A percentile compares a stretch with the other conserved stretches of the same genome.
phyloP scores from a whole-genome alignment of 768 basidiomycete genomes.

The Mrakia gelida region DNA sequence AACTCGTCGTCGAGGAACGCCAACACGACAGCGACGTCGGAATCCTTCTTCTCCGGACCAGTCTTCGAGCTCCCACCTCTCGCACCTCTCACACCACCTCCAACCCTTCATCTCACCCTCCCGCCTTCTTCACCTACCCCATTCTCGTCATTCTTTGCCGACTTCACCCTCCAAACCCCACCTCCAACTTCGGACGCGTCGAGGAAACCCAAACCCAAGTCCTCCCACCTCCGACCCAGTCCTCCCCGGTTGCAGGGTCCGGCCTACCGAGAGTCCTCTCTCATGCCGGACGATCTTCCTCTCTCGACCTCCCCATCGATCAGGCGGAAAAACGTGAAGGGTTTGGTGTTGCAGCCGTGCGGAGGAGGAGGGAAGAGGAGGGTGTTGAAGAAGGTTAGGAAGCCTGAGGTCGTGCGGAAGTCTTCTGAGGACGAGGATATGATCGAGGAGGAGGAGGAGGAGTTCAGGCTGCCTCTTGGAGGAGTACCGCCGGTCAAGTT shows the following conservation, averaged over 20 bases:
- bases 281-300: neutral
- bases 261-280: conserved; percentile 2
- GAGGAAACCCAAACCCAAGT: neutral
- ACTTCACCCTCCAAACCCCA: neutral
- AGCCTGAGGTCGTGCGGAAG: neutral
- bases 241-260: neutral
- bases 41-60: neutral
- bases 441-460: neutral
- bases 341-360: neutral
- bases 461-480: neutral
- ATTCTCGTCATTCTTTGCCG: neutral
- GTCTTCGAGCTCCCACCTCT: neutral
- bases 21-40: neutral
- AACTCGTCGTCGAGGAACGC: neutral
- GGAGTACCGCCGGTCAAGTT: neutral
- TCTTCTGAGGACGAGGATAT: neutral
- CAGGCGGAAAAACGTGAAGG: neutral
- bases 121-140: neutral
- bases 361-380: neutral
- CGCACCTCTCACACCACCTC: neutral
- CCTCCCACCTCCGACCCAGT: neutral
- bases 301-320: neutral
- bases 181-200: neutral
- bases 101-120: neutral
- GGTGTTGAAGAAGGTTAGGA: neutral